Evolutionary conservation across 1,284 basidiomycete species (phyloP).

Genomic region (Ceratobasidium sp.): DNA sequence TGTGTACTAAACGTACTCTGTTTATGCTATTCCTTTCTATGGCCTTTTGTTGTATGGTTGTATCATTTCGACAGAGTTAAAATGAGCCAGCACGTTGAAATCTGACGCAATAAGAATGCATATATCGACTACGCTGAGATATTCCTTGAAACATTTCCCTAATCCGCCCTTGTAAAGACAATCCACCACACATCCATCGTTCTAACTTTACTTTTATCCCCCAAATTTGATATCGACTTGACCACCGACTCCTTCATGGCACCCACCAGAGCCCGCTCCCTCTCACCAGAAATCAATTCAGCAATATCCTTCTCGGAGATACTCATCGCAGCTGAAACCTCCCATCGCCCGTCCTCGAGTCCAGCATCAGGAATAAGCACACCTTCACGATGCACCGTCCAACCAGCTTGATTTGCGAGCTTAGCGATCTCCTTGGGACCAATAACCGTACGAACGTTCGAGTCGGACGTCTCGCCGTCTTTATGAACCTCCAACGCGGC

Average conservation of each 20-base stretch:
- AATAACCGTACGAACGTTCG: constrained; percentile 55
- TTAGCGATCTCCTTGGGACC: constrained; percentile 50
- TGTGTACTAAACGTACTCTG: constrained; percentile 63
- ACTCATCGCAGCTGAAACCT: constrained; percentile 47
- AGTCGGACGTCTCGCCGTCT: constrained; percentile 43
- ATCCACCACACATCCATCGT: constrained; percentile 52
- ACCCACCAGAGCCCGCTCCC: constrained; percentile 47
- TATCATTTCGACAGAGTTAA: constrained; percentile 32
- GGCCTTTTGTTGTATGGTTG: constrained; percentile 20
- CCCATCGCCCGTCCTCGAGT: constrained; percentile 54
- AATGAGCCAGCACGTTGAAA: constrained; percentile 18
- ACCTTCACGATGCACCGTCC: constrained; percentile 47
- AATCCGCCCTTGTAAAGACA: constrained; percentile 9
- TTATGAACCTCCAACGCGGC: constrained; percentile 53
- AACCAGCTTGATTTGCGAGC: constrained; percentile 49
- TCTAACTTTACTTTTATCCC: constrained; percentile 44
- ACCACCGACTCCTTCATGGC: constrained; percentile 48
- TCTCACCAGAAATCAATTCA: constrained; percentile 45
- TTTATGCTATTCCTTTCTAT: constrained; percentile 34
- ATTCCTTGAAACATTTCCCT: too few relatives aligned
- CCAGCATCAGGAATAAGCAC: constrained; percentile 47
- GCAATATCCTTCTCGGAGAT: constrained; percentile 43
- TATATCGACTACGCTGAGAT: not conserved
- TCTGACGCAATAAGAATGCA: too few relatives aligned
- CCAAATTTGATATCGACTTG: constrained; percentile 42